phyloP scores from a whole-genome alignment of 2,329 filamentous ascomycete genomes.

The Colletotrichum somersetense region DNA sequence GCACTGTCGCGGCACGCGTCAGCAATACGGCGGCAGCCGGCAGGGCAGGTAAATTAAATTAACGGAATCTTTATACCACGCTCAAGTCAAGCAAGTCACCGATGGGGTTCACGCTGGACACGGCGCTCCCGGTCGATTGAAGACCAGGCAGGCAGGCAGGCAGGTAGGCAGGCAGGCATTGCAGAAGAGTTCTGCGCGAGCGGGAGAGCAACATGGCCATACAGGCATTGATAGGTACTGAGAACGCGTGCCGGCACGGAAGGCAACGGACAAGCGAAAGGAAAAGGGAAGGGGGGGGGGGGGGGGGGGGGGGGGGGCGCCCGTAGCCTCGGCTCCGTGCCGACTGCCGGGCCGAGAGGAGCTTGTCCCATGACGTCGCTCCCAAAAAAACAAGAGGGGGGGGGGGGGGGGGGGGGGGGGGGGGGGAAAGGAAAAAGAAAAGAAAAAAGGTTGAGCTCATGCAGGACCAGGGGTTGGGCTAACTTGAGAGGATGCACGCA shows the following conservation, averaged over 20 bases:
- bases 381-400: too few relatives aligned
- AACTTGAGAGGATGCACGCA: constrained; percentile 19
- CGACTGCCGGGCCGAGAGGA: too few relatives aligned
- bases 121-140: not conserved
- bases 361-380: too few relatives aligned
- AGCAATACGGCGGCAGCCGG: constrained; percentile 5
- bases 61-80: not conserved
- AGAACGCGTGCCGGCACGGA: not conserved
- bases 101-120: not conserved
- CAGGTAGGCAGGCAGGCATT: not conserved
- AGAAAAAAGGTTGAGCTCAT: constrained; percentile 26
- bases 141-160: not conserved
- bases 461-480: constrained; percentile 22
- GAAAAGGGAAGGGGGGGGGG: too few relatives aligned
- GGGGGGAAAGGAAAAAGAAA: not conserved
- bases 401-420: not conserved
- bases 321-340: too few relatives aligned
- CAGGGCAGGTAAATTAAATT: not conserved
- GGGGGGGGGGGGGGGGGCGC: too few relatives aligned
- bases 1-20: not conserved
- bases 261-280: constrained; percentile 2
- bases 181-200: constrained; percentile 3
- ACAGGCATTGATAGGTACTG: not conserved
- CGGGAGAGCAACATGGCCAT: constrained; percentile 29
- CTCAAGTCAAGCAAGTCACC: not conserved